Conservation (phyloP, 2,329 filamentous ascomycete species). For the Gaeumannomyces tritici region DNA sequence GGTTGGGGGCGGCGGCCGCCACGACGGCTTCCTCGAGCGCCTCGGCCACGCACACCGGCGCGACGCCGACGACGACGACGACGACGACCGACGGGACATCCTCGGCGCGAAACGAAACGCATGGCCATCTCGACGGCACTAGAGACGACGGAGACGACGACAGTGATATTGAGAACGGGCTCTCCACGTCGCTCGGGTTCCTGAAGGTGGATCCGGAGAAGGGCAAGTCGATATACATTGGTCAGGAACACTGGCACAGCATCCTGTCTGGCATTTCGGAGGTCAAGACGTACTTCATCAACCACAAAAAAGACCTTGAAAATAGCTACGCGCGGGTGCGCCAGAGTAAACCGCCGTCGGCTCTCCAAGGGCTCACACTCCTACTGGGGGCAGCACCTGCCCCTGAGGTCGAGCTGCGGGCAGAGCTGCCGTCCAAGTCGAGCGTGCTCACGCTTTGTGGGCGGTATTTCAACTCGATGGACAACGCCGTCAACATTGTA, state of each 20-base stretch:
- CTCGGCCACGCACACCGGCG: neutral
- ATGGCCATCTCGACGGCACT: constrained; percentile 28
- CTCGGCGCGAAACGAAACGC: constrained; percentile 40
- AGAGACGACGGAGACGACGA: constrained; percentile 47
- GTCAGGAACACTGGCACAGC: constrained; percentile 75
- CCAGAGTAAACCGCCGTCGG: constrained; percentile 51
- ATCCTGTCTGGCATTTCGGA: constrained; percentile 78
- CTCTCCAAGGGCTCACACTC: constrained; percentile 62
- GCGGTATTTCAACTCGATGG: constrained; percentile 81
- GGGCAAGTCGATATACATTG: constrained; percentile 71
- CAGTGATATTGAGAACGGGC: constrained; percentile 59
- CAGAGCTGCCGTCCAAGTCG: constrained; percentile 69
- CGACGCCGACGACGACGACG: constrained; percentile 10
- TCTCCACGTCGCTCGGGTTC: constrained; percentile 67
- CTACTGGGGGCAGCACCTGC: constrained; percentile 67
- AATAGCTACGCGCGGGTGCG: constrained; percentile 70
- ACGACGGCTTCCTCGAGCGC: constrained; percentile 17
- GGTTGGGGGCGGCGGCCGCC: constrained; percentile 22
- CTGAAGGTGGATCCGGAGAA: constrained; percentile 73
- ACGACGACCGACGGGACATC: constrained; percentile 34
- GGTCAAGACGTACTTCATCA: constrained; percentile 81
- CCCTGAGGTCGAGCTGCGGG: constrained; percentile 67
- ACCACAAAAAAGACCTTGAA: constrained; percentile 83
- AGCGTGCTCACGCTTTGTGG: constrained; percentile 77
- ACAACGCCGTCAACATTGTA: constrained; percentile 62